Evolutionary conservation across 208 protist genomes (phyloP).

Genomic region (Acanthamoeba castellanii): DNA sequence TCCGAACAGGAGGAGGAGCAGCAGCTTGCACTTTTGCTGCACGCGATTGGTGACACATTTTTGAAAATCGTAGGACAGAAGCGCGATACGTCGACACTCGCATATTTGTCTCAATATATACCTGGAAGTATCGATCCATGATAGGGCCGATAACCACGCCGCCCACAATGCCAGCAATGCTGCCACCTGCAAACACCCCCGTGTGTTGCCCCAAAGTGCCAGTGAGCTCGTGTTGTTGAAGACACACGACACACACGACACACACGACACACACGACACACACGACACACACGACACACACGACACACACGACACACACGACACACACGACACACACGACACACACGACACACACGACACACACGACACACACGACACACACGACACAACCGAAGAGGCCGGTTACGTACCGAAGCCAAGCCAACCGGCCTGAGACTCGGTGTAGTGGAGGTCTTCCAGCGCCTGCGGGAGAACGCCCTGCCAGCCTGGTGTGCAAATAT

Average conservation of each 20-base stretch:
- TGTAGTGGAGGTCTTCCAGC: conserved; percentile 28
- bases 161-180: conserved; percentile 40
- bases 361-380: not conserved
- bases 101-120: not conserved
- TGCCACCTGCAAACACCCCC: not conserved
- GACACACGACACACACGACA: not conserved
- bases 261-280: not conserved
- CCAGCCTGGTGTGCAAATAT: not conserved
- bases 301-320: not conserved
- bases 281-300: not conserved
- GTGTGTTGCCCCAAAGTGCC: no score
- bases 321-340: not conserved
- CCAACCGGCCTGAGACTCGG: conserved; percentile 42
- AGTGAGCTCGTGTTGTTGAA: not conserved
- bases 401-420: conserved; percentile 13
- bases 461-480: conserved; percentile 33
- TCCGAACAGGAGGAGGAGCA: not conserved
- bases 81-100: no score
- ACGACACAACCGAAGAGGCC: not conserved
- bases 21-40: conserved; percentile 21
- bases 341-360: no score
- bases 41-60: no score
- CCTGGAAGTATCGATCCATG: conserved; percentile 12
- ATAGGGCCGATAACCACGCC: conserved; percentile 14
- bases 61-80: not conserved